Base-by-base conservation (phyloP, 331 rosid genomes). In the Rosa hybrid region DNA sequence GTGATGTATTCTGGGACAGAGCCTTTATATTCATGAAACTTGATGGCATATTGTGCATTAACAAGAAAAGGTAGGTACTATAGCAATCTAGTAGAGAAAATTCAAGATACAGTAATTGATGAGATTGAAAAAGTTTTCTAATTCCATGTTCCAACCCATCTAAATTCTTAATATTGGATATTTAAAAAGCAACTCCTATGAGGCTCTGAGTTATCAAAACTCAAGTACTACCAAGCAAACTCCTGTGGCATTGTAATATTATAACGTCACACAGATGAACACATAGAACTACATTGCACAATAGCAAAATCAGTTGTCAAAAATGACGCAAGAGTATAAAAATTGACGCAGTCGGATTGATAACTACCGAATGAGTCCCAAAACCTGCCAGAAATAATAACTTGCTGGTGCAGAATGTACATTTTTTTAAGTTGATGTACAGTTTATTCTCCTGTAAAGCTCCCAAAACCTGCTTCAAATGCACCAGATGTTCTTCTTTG, bases 331-430 rank as follows among this genome's bases (percentile, higher is more conserved):
- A 21, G 51, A 81, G 56, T 21, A 81, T 74, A 20, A 59, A 60
- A 84, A 75, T 16, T 42, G 81, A 88, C 97, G 92, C 27, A 25
- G 27, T 25, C 27, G 27, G 27, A 25, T 25, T 25, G 27, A 25
- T 25, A 25, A 25, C 27, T 25, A 25, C 27, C 27, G 27, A 25
- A 25, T 25, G 27, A 25, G 27, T 25, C 27, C 27, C 27, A 25
- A 25, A 25, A 25, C 27, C 27, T 25, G 27, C 27, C 27, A 25
- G 27, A 25, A 25, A 25, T 25, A 25, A 25, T 25, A 25, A 25
- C 27, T 25, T 25, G 27, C 27, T 25, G 27, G 27, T 25, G 27
- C 27, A 25, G 27, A 25, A 25, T 25, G 27, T 25, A 25, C 27
- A 25, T 25, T 25, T 25, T 25, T 25, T 25, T 25, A 25, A 25